Evolutionary conservation across 306 rosid genomes (phyloP).

Genomic region (Quercus parvula): DNA sequence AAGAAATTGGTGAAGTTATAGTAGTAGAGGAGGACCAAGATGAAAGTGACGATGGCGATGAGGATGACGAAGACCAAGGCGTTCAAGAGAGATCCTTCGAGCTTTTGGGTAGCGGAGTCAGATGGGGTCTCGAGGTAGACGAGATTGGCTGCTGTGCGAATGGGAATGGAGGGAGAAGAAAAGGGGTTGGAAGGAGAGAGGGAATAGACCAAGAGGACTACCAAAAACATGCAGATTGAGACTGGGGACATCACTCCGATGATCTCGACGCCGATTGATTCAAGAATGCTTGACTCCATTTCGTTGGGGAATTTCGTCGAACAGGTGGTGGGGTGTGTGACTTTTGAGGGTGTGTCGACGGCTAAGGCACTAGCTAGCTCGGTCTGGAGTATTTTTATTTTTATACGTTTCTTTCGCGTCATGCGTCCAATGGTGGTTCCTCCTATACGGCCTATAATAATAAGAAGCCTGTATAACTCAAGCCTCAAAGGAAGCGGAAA

Average conservation of each 20-base stretch:
- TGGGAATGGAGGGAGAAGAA: conserved; percentile 25
- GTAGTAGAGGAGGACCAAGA: conserved; percentile 77
- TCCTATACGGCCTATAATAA: too few relatives aligned
- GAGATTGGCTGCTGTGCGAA: conserved; percentile 85
- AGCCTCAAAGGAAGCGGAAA: too few relatives aligned
- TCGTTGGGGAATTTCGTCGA: conserved; percentile 28
- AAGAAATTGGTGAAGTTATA: conserved; percentile 83
- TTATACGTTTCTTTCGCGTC: too few relatives aligned
- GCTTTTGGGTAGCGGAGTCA: conserved; percentile 68
- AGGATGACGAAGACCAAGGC: conserved; percentile 79
- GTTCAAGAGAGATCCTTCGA: conserved; percentile 87
- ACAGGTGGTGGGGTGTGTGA: conserved; percentile 10
- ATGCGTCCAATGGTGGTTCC: too few relatives aligned
- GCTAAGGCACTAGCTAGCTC: not conserved
- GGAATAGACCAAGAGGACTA: conserved; percentile 78
- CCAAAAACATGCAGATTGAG: conserved; percentile 90
- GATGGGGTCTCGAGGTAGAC: conserved; percentile 79
- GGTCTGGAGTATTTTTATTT: too few relatives aligned
- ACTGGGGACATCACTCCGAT: conserved; percentile 95
- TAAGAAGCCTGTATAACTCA: too few relatives aligned
- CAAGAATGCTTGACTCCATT: conserved; percentile 83
- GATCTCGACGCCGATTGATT: conserved; percentile 75
- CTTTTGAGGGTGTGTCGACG: too few relatives aligned
- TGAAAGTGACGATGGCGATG: conserved; percentile 71
- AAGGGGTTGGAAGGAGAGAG: conserved; percentile 53